These are phyloP conservation scores for Pouteria campechiana DNA, from an alignment of 179 eudicot species.

Conservation along the genomic window DNA sequence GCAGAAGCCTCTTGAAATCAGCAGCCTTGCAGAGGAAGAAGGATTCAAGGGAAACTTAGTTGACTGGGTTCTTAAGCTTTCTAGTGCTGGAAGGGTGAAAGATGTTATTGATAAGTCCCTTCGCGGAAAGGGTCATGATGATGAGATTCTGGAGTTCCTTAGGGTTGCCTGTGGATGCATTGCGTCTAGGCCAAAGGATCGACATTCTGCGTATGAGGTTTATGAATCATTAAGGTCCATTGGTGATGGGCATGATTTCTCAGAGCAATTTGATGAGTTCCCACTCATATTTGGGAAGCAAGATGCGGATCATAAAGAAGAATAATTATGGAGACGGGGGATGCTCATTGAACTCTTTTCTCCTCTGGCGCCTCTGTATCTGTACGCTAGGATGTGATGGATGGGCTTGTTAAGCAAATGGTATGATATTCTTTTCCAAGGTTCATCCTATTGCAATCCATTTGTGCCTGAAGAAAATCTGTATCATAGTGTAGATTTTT, in stretches of 20 bases:
- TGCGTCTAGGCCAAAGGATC: constrained; percentile 59
- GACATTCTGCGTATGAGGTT: constrained; percentile 69
- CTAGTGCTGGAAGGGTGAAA: constrained; percentile 44
- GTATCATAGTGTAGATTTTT: too few species aligned
- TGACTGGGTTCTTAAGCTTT: constrained; percentile 62
- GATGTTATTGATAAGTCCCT: constrained; percentile 57
- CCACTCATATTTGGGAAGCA: constrained; percentile 48
- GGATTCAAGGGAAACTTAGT: constrained; percentile 70
- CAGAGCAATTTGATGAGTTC: constrained; percentile 67
- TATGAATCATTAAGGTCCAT: constrained; percentile 54
- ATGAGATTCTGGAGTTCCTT: constrained; percentile 59
- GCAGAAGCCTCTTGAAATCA: constrained; percentile 57
- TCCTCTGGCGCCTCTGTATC: too few species aligned
- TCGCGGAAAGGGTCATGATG: constrained; percentile 59
- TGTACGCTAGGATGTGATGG: too few species aligned
- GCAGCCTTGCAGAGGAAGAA: constrained; percentile 35
- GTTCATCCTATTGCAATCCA: too few species aligned
- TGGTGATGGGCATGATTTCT: constrained; percentile 48
- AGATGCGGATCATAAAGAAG: constrained; percentile 12
- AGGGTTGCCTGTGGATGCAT: constrained; percentile 62
- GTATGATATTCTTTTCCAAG: too few species aligned
- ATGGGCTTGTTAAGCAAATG: too few species aligned
- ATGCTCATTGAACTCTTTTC: too few species aligned
- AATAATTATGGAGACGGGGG: too few species aligned
- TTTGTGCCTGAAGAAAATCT: too few species aligned